Base-by-base conservation (phyloP, 148 eudicot species). In the Camellia lanceoleosa region DNA sequence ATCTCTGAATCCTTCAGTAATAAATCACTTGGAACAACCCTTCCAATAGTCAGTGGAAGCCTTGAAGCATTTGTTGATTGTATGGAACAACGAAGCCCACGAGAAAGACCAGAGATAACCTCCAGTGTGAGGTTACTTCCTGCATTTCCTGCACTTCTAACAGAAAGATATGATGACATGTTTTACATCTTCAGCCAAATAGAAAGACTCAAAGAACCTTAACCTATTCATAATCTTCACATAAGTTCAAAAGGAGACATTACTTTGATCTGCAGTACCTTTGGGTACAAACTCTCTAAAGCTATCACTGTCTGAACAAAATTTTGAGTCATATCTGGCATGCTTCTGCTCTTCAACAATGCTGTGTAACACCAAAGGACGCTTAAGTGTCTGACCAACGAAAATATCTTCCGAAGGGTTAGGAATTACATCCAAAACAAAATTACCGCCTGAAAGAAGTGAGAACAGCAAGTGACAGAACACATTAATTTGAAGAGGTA, bases 1-100 rank as follows among this genome's bases (percentile, higher is more conserved):
- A 96, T 88, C 85, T 96, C 99, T 19, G 98, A 91, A 81, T 96
- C 98, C 82, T 87, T 89, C 80, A 96, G 77, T 80, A 91, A 68
- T 19, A 96, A 12, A 80, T 89, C 89, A 89, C 92, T 92, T 18
- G 99, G 97, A 70, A 92, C 81, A 85, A 93, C 91, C 89, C 99
- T 92, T 83, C 99, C 99, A 84, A 96, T 87, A 73, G 97, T 93
- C 18, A 93, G 79, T 42, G 99, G 99, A 86, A 96, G 98, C 85
- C 81, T 89, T 56, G 93, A 85, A 79, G 90, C 84, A 77, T 86
- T 84, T 71, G 91, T 87, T 71, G 99, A 92, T 68, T 80, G 84
- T 74, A 90, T 51, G 46, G 92, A 89, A 84, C 84, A 84, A 58
- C 73, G 84, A 76, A 89, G 84, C 72, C 98, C 98, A 72, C 87